Percentiles rank a stretch among this genome's conserved stretches.
These are phyloP conservation scores for Chaetomiaceae sp. DNA, from an alignment of 2,329 filamentous ascomycete species.

Conservation along the genomic window DNA sequence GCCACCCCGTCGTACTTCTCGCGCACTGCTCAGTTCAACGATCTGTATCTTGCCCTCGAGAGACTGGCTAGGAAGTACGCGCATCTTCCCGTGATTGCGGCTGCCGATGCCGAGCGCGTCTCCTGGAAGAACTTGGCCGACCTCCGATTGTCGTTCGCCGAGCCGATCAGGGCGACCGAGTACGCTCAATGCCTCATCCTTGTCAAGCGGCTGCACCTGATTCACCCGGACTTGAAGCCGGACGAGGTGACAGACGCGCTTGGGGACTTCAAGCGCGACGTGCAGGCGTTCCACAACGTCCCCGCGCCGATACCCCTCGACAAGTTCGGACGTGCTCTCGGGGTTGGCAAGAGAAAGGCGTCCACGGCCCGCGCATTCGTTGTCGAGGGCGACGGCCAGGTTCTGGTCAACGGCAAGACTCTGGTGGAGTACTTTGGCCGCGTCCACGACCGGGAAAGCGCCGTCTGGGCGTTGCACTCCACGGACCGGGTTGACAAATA, in stretches of 20 bases:
- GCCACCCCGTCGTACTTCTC: conserved; percentile 93
- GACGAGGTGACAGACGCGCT: conserved; percentile 60
- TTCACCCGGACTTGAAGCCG: conserved; percentile 72
- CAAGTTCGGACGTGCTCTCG: conserved; percentile 68
- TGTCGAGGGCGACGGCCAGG: conserved; percentile 87
- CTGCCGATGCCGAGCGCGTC: conserved; percentile 62
- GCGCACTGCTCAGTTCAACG: conserved; percentile 75
- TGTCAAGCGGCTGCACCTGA: conserved; percentile 74
- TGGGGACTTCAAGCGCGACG: conserved; percentile 63
- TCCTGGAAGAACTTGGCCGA: conserved; percentile 76
- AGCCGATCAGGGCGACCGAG: conserved; percentile 67
- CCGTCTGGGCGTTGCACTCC: conserved; percentile 80
- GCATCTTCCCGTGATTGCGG: conserved; percentile 61
- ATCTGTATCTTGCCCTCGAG: conserved; percentile 70
- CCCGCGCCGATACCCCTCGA: conserved; percentile 63
- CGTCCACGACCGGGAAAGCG: conserved; percentile 89
- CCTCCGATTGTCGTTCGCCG: conserved; percentile 65
- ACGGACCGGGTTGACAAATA: conserved; percentile 89
- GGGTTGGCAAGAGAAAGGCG: conserved; percentile 79
- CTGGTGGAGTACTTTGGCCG: conserved; percentile 76
- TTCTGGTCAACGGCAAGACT: conserved; percentile 84
- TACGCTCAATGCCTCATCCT: conserved; percentile 72
- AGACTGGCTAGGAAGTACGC: conserved; percentile 65
- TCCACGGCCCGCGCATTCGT: conserved; percentile 79
- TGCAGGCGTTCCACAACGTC: conserved; percentile 63